phyloP scores from a whole-genome alignment of 106 monocot genomes.

The Phalaenopsis equestris region DNA sequence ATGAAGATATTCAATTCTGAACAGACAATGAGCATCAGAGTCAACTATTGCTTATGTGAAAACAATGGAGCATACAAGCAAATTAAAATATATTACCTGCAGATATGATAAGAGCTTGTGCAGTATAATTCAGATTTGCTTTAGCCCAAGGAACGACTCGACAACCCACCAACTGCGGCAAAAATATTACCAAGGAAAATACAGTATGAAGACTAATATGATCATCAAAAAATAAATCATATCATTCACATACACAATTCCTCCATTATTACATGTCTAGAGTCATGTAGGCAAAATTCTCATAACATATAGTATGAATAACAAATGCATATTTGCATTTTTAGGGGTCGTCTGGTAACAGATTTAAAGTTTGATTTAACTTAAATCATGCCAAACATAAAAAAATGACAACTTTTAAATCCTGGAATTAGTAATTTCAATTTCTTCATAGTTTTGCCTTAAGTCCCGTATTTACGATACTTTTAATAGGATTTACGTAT shows the following conservation, averaged over 20 bases:
- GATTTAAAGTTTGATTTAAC: too few species aligned
- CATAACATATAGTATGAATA: neutral
- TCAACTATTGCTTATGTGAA: neutral
- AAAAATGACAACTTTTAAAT: too few species aligned
- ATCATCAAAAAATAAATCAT: neutral
- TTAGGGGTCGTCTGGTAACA: neutral
- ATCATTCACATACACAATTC: neutral
- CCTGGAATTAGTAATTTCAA: too few species aligned
- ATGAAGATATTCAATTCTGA: neutral
- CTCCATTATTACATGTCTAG: too few species aligned
- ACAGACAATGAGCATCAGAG: neutral
- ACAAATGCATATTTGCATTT: neutral
- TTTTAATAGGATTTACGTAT: too few species aligned
- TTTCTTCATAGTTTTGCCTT: too few species aligned
- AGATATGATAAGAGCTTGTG: conserved; percentile 70
- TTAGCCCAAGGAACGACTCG: conserved; percentile 77
- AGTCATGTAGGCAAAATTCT: neutral
- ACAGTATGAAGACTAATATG: neutral
- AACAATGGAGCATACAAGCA: neutral
- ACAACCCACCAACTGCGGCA: conserved; percentile 49
- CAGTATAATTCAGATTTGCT: conserved; percentile 73
- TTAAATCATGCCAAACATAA: too few species aligned
- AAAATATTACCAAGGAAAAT: neutral
- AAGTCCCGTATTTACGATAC: too few species aligned
- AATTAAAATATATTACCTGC: conserved; percentile 32